Base-by-base conservation (phyloP, 352 stramenopile species). In the Pythium guiyangense region DNA sequence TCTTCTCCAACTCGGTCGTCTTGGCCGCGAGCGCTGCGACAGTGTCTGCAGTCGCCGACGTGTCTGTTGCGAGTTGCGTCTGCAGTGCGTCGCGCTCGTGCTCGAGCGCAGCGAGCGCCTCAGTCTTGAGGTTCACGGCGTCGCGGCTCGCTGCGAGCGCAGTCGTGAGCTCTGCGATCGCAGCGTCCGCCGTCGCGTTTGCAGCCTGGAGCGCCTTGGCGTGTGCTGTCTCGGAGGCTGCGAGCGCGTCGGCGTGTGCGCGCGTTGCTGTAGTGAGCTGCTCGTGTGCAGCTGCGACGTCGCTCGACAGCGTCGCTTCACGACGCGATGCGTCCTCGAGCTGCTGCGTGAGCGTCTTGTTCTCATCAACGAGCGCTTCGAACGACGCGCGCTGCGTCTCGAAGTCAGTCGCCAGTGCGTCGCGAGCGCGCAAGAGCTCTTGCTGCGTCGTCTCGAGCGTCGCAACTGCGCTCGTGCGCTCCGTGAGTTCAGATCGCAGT, bases 21-120 rank as follows among this genome's bases (percentile, higher is more conserved):
- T 53, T 76, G 59, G 39, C 71, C 44, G n/a, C 60, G n/a, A n/a
- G n/a, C n/a, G n/a, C 60, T 46, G 60, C 63, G 61, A 71, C 63
- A 50, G 64, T 63, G 22, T 71, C 50, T 11, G 39, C 45, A 42
- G 10, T 60, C 37, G 45, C 31, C 15, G 45, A 26, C 31, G 35
- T 37, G 18, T 18, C 20, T 27, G 27, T 17, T 39, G 40, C 6
- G 6, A 37, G 31, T 37, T 37, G 1, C 4, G 9, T 39, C 20
- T 52, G 42, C 49, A 56, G 20, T 6, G 37, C 37, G 11, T 37
- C 31, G 26, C 31, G 31, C 1, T 37, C 31, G 4, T 37, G 31
- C 31, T 37, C 31, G 31, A 37, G 31, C 31, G 31, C 31, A 9
- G 4, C 6, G 1, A 37, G 31, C 12, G 31, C 31, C 31, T 37